Base-by-base conservation (phyloP, 805 yeast species). In the Komagataella kurtzmanii region DNA sequence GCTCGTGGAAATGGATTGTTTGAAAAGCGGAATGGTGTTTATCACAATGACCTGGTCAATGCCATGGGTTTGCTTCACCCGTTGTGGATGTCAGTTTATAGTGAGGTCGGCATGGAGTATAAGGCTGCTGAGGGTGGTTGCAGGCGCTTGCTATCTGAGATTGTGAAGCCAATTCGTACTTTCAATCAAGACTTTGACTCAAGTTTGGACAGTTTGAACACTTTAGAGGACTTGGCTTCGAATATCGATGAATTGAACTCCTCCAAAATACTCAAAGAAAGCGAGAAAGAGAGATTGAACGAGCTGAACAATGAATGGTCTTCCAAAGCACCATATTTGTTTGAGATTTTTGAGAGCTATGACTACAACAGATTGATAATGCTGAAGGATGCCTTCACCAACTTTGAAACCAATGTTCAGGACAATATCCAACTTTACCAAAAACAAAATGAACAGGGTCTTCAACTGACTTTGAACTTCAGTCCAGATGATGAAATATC, bases 261-360 rank as follows among this genome's bases (percentile, higher is more conserved):
- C 2, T 49, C 51, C 3, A 59, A 57, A 21, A 49, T 48, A 5
- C 24, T 21, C 6, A 21, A 49, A 6, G 48, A 17, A 10, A 24
- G 19, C 14, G 30, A 50, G n/a, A 23, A 44, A 1, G 46, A 68
- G 56, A 76, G 68, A 56, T 65, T 69, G 49, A 64, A 60, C 14
- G 63, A 66, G 49, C 74, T 79, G 36, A 80, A 76, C 51, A 71
- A 71, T 43, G 76, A 78, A 58, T 88, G 96, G 96, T 82, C 81
- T 55, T 70, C 77, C 51, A 81, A 82, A 62, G 91, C 93, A 2
- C 91, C 95, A 2, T 79, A 75, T 52, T 79, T 85, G 46, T 84
- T 86, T 61, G 83, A 82, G 57, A 79, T 79, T 56, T 83, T 88
- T 62, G 93, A 88, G 61, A 73, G 72, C 55, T 80, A 83, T 57